Evolutionary conservation across 2,329 filamentous ascomycete species (phyloP).

Genomic region (Stenocarpella maydis): DNA sequence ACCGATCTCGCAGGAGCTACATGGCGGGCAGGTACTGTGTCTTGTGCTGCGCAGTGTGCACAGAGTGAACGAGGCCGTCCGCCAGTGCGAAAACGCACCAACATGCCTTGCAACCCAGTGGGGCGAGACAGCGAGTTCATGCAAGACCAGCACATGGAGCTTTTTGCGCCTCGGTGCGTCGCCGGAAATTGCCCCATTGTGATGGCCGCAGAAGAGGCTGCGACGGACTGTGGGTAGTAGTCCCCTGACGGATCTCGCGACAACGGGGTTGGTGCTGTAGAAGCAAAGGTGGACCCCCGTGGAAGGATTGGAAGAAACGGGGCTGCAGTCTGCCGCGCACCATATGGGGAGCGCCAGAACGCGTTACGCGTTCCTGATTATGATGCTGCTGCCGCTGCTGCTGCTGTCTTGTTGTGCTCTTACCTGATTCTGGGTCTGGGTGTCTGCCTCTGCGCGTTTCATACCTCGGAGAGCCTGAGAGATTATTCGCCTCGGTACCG

Average conservation of each 20-base stretch:
- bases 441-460: constrained; percentile 26
- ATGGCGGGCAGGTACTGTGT: constrained; percentile 24
- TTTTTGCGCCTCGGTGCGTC: constrained; percentile 16
- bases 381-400: constrained; percentile 24
- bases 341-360: constrained; percentile 26
- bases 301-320: constrained; percentile 16
- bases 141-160: constrained; percentile 35
- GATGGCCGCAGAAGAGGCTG: not conserved
- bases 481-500: constrained; percentile 21
- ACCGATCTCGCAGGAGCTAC: constrained; percentile 29
- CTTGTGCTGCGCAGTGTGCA: constrained; percentile 10
- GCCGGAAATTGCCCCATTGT: constrained; percentile 6
- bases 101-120: constrained; percentile 13
- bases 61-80: constrained; percentile 23
- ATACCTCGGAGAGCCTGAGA: not conserved
- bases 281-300: constrained; percentile 16
- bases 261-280: constrained; percentile 14
- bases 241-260: not conserved
- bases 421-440: constrained; percentile 17
- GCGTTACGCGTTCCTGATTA: constrained; percentile 30
- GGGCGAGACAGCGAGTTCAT: constrained; percentile 29
- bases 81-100: not conserved
- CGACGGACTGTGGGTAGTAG: not conserved
- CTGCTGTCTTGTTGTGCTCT: constrained; percentile 20
- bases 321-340: constrained; percentile 18